Evolutionary conservation across 2,329 filamentous ascomycete genomes (phyloP), one percentile per base, ranked within the genome.

Genomic region (Apiospora marii): DNA sequence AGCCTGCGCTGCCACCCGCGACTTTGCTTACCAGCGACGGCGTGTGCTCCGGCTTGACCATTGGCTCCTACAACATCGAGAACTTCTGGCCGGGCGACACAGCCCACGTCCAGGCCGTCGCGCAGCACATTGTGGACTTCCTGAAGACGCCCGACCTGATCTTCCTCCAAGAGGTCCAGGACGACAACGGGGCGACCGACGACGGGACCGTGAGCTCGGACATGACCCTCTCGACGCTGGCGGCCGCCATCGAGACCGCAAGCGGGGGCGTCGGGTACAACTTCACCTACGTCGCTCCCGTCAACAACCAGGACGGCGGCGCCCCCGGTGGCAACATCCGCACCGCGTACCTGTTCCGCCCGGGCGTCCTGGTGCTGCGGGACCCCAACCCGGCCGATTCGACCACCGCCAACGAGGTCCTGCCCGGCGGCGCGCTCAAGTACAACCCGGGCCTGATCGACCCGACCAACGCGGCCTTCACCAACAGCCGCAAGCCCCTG

Each of bases 241-340:
- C 84, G 0, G 79, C 83, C 2, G 87, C 87, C 22, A 90, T 93
- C 77, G 80, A 83, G 64, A 77, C 79, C 3, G 82, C 85, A 13
- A 85, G 83, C 49, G 53, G 53, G 10, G 87, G 87, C 34, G 84
- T 88, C 1, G 76, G 80, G 58, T 94, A 94, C 82, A 82, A 84
- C 53, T 93, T 87, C 77, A 83, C 87, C 41, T 87, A 90, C 74
- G 86, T 94, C 71, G 85, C 84, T 61, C 92, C 92, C 1, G 81
- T 87, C 46, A 83, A 93, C 79, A 85, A 88, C 80, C 76, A 86
- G 74, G 91, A 93, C 75, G 92, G 92, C 72, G 92, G 92, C 46
- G 83, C 89, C 74, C 89, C 91, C 1, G 92, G 92, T 19, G 92
- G 91, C 49, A 94, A 94, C 83, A 94, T 94, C 80, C 92, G 92